Percentiles rank a stretch among this genome's conserved stretches.
Evolutionary conservation across 306 rosid species (phyloP).

Genomic region (Lagenaria siceraria): DNA sequence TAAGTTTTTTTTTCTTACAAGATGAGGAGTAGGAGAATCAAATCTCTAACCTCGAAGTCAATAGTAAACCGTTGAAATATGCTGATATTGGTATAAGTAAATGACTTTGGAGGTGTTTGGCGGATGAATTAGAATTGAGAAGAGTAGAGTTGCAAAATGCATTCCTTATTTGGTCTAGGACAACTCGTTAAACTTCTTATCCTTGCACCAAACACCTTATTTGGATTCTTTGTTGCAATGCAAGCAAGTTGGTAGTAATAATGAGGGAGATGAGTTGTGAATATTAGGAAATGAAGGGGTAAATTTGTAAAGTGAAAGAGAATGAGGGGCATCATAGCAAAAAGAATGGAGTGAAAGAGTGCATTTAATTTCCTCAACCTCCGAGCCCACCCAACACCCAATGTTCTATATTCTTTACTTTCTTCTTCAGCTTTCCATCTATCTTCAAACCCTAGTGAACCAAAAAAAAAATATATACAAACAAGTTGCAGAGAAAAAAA

Average conservation of each 20-base stretch:
- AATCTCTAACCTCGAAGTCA: too few relatives aligned
- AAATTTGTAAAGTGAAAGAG: constrained; percentile 11
- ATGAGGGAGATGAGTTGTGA: not conserved
- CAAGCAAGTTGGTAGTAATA: not conserved
- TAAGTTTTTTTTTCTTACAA: too few relatives aligned
- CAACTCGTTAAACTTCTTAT: too few relatives aligned
- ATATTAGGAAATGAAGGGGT: not conserved
- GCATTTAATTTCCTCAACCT: constrained; percentile 67
- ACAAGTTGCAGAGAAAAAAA: not conserved
- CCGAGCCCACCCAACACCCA: constrained; percentile 30
- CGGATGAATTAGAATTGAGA: too few relatives aligned
- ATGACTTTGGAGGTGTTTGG: too few relatives aligned
- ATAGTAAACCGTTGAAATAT: too few relatives aligned
- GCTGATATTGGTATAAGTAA: too few relatives aligned
- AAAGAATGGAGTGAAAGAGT: constrained; percentile 19
- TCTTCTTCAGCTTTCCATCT: constrained; percentile 38
- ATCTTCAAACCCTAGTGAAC: constrained; percentile 48
- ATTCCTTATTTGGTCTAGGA: too few relatives aligned
- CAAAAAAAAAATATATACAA: not conserved
- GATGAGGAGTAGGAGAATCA: too few relatives aligned
- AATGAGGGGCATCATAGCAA: constrained; percentile 17
- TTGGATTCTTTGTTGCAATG: too few relatives aligned
- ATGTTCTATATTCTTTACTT: constrained; percentile 41
- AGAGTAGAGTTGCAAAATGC: too few relatives aligned
- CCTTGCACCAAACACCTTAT: too few relatives aligned